Evolutionary conservation across 805 yeast genomes (phyloP), one percentile per base, ranked within the genome.

Genomic region (Spencermartinsiella europaea): DNA sequence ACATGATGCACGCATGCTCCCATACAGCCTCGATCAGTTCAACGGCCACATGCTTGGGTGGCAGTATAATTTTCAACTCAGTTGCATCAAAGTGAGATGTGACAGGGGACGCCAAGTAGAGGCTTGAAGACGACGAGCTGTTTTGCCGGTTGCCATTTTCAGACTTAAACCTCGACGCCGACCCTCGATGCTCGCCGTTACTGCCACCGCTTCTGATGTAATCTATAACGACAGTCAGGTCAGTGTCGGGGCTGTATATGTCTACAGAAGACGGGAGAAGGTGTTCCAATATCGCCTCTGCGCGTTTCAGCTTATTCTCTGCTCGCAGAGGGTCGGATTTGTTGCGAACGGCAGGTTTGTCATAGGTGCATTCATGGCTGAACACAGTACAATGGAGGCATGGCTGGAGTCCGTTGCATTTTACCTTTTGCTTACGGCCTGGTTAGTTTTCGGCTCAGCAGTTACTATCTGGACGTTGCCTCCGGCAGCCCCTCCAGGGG

Each of bases 301-400:
- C 66, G 34, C 52, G 47, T 48, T 63, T 64, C 33, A 71, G 52
- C 39, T 52, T 49, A 34, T 65, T 64, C 42, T 71, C 75, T 8
- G 67, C 59, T 25, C 63, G 60, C 37, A 60, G 53, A 44, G 61
- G 70, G 14, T 61, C 61, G 46, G 34, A 50, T 34, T 58, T 78
- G 58, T 76, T 78, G 42, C 85, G 65, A 46, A 73, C 68, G 44
- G 83, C 73, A 7, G 95, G 91, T 58, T 85, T 87, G 59, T 84
- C 85, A 62, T 88, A 88, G 0, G 95, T 79, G 65, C 96, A 88
- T 47, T 79, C 67, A 63, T 84, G 85, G 17, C 86, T 79, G 66
- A 87, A 89, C 1, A 87, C 95, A 1, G 95, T 84, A 61, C 96
- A 88, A 62, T 81, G 87, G 27, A 78, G 75, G 62, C 95, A 85